phyloP scores from a whole-genome alignment of 768 basidiomycete genomes.

The Hemileccinum rubropunctum region DNA sequence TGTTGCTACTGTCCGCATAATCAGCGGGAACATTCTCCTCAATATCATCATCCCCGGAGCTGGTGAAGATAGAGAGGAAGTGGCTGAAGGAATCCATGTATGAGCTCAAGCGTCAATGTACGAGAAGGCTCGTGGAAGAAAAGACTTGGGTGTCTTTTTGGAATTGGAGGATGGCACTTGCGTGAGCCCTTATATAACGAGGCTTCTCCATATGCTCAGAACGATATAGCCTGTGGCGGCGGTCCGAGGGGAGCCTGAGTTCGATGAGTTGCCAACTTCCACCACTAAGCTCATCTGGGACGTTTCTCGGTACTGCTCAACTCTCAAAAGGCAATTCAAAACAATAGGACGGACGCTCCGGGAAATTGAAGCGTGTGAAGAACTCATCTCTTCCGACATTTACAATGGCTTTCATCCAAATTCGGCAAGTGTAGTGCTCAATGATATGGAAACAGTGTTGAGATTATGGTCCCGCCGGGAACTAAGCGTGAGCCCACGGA shows the following conservation, averaged over 20 bases:
- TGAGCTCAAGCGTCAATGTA: background rate
- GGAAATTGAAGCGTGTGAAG: slow-evolving; percentile 7
- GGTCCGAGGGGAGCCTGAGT: background rate
- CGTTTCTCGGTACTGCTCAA: background rate
- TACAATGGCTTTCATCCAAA: slow-evolving; percentile 23
- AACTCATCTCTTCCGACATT: background rate
- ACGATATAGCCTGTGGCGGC: background rate
- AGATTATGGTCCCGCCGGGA: too few species aligned
- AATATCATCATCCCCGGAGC: slow-evolving; percentile 1
- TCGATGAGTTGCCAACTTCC: background rate
- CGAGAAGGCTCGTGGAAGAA: slow-evolving; percentile 2
- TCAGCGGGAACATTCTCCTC: slow-evolving; percentile 12
- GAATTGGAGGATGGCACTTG: slow-evolving; percentile 2
- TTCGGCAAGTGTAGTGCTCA: slow-evolving; percentile 19
- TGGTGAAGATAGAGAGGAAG: slow-evolving; percentile 14
- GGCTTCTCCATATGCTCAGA: background rate
- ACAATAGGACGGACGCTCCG: slow-evolving; percentile 21
- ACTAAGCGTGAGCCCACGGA: background rate
- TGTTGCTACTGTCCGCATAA: background rate
- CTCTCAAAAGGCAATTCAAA: slow-evolving; percentile 5
- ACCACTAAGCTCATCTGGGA: background rate
- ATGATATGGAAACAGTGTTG: too few species aligned
- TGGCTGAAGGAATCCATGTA: slow-evolving; percentile 21
- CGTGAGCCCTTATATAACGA: slow-evolving; percentile 17
- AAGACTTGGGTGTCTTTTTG: background rate